Evolutionary conservation across 2,329 filamentous ascomycete species (phyloP).

Genomic region (Aspergillus intermedius): DNA sequence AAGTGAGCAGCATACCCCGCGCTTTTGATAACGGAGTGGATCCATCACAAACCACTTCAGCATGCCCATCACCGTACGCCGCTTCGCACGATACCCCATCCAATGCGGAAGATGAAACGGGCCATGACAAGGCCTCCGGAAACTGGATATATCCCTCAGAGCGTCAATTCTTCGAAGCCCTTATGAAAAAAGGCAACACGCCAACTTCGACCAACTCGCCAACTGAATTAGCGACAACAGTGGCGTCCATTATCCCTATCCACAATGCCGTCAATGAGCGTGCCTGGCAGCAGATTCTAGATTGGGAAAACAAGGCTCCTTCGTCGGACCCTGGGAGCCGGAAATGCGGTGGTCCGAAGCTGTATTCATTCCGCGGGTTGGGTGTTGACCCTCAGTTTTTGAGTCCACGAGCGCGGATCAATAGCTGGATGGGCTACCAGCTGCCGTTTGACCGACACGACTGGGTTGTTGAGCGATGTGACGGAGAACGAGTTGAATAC

Average conservation of each 20-base stretch:
- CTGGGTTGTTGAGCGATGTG: constrained; percentile 93
- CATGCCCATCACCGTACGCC: constrained; percentile 27
- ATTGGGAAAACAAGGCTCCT: constrained; percentile 71
- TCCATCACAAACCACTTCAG: constrained; percentile 16
- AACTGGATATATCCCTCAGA: constrained; percentile 98
- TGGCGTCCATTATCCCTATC: constrained; percentile 89
- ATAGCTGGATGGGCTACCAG: constrained; percentile 79
- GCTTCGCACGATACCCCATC: constrained; percentile 44
- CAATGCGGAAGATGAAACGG: constrained; percentile 74
- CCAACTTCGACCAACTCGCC: constrained; percentile 44
- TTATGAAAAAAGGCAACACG: constrained; percentile 83
- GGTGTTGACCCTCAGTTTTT: constrained; percentile 48
- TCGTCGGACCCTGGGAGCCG: constrained; percentile 51
- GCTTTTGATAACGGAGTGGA: constrained; percentile 32
- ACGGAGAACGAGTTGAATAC: constrained; percentile 69
- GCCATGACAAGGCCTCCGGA: constrained; percentile 60
- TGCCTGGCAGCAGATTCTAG: constrained; percentile 85
- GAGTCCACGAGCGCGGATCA: constrained; percentile 76
- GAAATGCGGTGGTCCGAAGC: constrained; percentile 68
- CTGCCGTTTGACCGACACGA: constrained; percentile 93
- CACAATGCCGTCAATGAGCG: constrained; percentile 98
- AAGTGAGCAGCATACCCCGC: constrained; percentile 73
- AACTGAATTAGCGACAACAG: constrained; percentile 57
- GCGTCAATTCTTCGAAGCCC: constrained; percentile 95
- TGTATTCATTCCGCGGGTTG: constrained; percentile 74